Percentiles rank a stretch among this genome's conserved stretches.
Evolutionary conservation across 2,329 filamentous ascomycete genomes (phyloP).

Genomic region (Cercospora janseana): DNA sequence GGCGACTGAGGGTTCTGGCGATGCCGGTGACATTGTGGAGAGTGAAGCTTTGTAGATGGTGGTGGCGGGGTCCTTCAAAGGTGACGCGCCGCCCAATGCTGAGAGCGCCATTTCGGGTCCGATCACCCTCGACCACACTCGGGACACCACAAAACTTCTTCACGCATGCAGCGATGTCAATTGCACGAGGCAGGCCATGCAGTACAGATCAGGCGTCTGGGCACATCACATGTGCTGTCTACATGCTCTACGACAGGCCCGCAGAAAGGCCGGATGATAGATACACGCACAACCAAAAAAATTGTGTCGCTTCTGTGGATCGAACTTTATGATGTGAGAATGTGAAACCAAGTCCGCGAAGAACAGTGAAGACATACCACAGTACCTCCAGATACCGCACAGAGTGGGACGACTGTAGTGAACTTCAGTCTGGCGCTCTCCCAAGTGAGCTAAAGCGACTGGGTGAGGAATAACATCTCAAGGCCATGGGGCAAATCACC

Average conservation of each 20-base stretch:
- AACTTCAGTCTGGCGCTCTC: conserved; percentile 18
- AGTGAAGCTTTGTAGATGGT: conserved; percentile 3
- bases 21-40: background rate
- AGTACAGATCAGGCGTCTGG: background rate
- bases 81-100: background rate
- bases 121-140: background rate
- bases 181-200: background rate
- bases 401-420: conserved; percentile 14
- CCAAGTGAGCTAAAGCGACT: conserved; percentile 18
- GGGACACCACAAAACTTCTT: background rate
- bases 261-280: too few relatives aligned
- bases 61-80: background rate
- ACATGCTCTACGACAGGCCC: background rate
- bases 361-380: conserved; percentile 11
- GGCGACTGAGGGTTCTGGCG: conserved; percentile 17
- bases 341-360: background rate
- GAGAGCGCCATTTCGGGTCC: background rate
- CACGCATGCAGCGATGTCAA: background rate
- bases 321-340: conserved; percentile 1
- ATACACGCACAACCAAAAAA: background rate
- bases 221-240: background rate
- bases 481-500: too few relatives aligned
- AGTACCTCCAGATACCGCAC: conserved; percentile 23
- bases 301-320: conserved; percentile 13
- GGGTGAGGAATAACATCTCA: too few relatives aligned